These are phyloP conservation scores for Ormosia emarginata DNA, from an alignment of 306 rosid species.

Conservation along the genomic window DNA sequence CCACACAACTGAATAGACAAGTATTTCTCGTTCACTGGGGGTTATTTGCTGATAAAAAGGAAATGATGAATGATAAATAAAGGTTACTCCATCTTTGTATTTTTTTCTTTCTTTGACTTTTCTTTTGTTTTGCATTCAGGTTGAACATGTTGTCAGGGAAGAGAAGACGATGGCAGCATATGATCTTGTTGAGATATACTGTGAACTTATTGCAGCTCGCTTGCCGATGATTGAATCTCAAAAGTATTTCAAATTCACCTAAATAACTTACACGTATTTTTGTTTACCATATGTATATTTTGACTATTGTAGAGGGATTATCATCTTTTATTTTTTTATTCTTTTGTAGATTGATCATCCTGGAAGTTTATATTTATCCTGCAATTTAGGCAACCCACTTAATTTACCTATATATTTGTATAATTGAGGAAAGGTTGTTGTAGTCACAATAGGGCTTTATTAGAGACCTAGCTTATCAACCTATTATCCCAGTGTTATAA, in stretches of 20 bases:
- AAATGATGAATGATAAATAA: not conserved
- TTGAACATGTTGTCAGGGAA: conserved; percentile 93
- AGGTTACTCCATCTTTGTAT: not conserved
- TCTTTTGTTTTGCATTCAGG: conserved; percentile 42
- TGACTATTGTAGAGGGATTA: not conserved
- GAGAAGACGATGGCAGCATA: conserved; percentile 89
- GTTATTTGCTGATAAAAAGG: not conserved
- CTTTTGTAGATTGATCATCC: not conserved
- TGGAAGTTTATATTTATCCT: not conserved
- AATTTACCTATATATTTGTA: no score
- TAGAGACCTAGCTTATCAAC: not conserved
- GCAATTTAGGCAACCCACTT: not conserved
- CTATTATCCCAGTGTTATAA: no score
- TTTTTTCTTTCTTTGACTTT: conserved; percentile 1
- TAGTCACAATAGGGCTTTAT: not conserved
- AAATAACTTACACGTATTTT: not conserved
- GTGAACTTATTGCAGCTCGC: conserved; percentile 83
- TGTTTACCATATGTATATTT: not conserved
- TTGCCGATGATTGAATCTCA: conserved; percentile 85
- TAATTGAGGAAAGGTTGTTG: not conserved
- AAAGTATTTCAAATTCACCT: conserved; percentile 52
- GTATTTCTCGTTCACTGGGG: no score
- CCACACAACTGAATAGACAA: no score
- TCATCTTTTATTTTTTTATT: not conserved
- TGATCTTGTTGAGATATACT: conserved; percentile 83